These are phyloP conservation scores for Alnus glutinosa DNA, from an alignment of 306 rosid species.

Conservation along the genomic window DNA sequence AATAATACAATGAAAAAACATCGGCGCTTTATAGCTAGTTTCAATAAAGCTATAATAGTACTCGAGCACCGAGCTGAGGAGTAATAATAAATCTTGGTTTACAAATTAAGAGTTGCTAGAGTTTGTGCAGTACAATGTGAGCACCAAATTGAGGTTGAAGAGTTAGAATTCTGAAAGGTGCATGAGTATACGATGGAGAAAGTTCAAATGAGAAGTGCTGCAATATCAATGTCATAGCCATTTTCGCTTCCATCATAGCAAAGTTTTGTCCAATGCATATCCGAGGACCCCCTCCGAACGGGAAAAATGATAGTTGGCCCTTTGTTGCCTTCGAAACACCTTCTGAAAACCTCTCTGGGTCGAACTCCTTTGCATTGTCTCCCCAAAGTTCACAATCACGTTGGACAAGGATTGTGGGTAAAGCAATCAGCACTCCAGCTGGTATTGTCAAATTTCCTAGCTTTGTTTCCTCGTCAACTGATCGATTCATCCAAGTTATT, in stretches of 20 bases:
- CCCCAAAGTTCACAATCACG: slow-evolving; percentile 43
- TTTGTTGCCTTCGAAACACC: slow-evolving; percentile 40
- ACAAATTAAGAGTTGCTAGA: background rate
- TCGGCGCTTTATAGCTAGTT: no score
- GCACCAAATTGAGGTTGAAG: slow-evolving; percentile 49
- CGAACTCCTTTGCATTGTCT: slow-evolving; percentile 43
- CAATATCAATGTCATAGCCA: slow-evolving; percentile 36
- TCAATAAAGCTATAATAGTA: no score
- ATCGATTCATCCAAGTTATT: background rate
- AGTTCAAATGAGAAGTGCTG: slow-evolving; percentile 43
- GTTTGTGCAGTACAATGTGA: slow-evolving; percentile 32
- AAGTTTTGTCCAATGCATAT: slow-evolving; percentile 51
- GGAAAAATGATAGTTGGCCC: slow-evolving; percentile 26
- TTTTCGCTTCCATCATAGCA: slow-evolving; percentile 42
- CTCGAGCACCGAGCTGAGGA: no score
- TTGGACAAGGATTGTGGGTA: slow-evolving; percentile 24
- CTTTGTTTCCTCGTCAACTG: slow-evolving; percentile 9
- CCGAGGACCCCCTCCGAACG: slow-evolving; percentile 47
- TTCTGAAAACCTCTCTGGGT: slow-evolving; percentile 40
- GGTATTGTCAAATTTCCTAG: slow-evolving; percentile 39
- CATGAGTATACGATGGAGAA: slow-evolving; percentile 45
- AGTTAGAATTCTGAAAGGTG: slow-evolving; percentile 18
- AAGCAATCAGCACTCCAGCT: slow-evolving; percentile 1
- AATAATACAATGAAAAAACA: no score
- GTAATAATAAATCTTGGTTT: background rate